Evolutionary conservation across 192 early-diverging fungal genomes (phyloP), one percentile per base, ranked within the genome.

Genomic region (Rhizophagus prolifer): DNA sequence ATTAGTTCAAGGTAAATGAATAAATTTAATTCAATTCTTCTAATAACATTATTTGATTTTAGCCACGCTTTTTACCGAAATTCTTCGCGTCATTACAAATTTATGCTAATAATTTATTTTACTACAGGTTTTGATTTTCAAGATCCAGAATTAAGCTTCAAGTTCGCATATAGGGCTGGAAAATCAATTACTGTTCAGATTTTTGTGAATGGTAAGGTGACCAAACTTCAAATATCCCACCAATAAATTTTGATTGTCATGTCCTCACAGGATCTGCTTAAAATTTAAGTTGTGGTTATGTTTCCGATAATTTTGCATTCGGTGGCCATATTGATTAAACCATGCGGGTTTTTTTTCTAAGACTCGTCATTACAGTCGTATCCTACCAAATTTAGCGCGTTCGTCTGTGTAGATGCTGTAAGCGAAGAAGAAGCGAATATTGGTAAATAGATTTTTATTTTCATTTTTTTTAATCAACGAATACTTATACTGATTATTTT

Each of bases 71-170:
- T 62, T 63, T 38, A 44, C 26, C 25, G 30, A 44, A 28, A 46
- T n/a, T 28, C 34, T 69, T 60, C 47, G n/a, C 44, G 44, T 50
- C 28, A 23, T 21, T 46, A 54, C 36, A 21, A 21, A 34, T 66
- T 31, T 34, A 34, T 2, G 31, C 3, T 4, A 34, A 36, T 76
- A 5, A 67, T n/a, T 50, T 75, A 30, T 23, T 28, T 30, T 62
- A 10, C 3, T 46, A n/a, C 16, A 79, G 78, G 36, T 19, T 79
- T 79, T 69, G 73, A 79, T 59, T 79, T 79, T 60, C 78, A 75
- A 36, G 78, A 79, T 65, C 78, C 78, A 19, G 78, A 79, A 26
- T 65, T 79, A 58, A 79, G 63, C 6, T 79, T 79, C 16, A 59
- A 30, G 26, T 79, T 79, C 38, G 13, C 21, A 26, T 74, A 73